phyloP scores from a whole-genome alignment of 352 stramenopile genomes.

The Blastocystis sp. region DNA sequence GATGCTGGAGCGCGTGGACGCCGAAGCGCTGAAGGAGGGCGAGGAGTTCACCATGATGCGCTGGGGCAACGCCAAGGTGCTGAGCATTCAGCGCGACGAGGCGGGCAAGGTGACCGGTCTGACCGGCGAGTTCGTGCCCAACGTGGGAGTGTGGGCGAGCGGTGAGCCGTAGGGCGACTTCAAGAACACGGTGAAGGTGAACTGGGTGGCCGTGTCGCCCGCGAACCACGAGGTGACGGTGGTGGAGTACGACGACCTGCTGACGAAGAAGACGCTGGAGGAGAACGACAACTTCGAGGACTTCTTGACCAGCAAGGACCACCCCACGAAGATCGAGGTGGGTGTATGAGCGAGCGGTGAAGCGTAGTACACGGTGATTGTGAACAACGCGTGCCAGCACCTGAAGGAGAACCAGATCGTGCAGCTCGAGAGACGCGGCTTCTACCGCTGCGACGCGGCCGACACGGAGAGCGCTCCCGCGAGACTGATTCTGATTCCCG shows the following conservation, averaged over 20 bases:
- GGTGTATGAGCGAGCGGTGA: not conserved
- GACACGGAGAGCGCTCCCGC: constrained; percentile 74
- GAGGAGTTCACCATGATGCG: constrained; percentile 95
- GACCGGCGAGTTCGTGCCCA: constrained; percentile 77
- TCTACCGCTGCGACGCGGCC: constrained; percentile 87
- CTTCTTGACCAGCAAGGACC: constrained; percentile 82
- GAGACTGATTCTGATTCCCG: constrained; percentile 95
- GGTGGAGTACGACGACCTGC: constrained; percentile 96
- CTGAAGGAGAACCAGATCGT: constrained; percentile 90
- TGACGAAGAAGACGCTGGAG: constrained; percentile 96
- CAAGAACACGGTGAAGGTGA: constrained; percentile 80
- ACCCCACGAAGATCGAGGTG: constrained; percentile 86
- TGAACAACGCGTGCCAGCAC: constrained; percentile 89
- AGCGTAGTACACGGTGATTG: constrained; percentile 77
- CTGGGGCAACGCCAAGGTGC: constrained; percentile 86
- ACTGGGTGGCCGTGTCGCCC: constrained; percentile 86
- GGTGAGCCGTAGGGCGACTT: constrained; percentile 75
- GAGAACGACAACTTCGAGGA: constrained; percentile 95
- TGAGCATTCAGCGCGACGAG: constrained; percentile 73
- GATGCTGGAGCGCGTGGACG: constrained; percentile 90
- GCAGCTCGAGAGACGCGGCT: constrained; percentile 94
- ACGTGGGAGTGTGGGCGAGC: constrained; percentile 58
- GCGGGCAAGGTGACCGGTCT: constrained; percentile 73
- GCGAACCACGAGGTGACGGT: constrained; percentile 77
- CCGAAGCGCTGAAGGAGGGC: constrained; percentile 84